phyloP scores from a whole-genome alignment of 345 rosid species.

The Eucalyptus marginata region DNA sequence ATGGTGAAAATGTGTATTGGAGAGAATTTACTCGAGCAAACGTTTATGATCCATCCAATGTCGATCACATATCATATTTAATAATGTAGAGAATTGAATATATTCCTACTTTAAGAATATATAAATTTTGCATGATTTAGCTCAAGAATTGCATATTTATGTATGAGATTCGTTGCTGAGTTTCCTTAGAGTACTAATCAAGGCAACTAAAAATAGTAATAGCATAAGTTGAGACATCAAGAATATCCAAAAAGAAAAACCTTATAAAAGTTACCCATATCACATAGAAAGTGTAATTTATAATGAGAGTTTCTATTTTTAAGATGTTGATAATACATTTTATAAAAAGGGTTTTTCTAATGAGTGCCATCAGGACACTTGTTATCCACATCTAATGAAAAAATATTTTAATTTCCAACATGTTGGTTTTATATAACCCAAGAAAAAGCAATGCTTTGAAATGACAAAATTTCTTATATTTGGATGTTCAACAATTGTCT shows the following conservation, averaged over 20 bases:
- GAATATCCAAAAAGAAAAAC: background rate
- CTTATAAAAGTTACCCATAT: background rate
- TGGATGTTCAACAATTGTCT: background rate
- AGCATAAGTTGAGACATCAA: background rate
- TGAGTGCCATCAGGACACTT: background rate
- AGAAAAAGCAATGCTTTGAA: background rate
- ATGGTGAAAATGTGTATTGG: rapidly evolving
- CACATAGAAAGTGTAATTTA: background rate
- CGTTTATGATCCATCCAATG: background rate
- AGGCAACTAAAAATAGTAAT: background rate
- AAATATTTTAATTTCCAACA: background rate
- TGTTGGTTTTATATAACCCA: background rate
- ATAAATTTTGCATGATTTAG: background rate
- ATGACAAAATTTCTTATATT: background rate
- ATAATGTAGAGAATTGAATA: background rate
- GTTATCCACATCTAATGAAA: background rate
- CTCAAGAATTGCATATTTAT: background rate
- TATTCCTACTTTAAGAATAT: background rate
- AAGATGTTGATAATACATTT: background rate
- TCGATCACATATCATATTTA: background rate
- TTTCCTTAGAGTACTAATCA: background rate
- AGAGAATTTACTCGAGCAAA: background rate
- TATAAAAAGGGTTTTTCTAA: background rate
- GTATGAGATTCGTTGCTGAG: background rate
- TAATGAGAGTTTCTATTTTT: background rate